Evolutionary conservation across 768 basidiomycete species (phyloP), one percentile per base, ranked within the genome.

Genomic region (Phaeotremella fagi): DNA sequence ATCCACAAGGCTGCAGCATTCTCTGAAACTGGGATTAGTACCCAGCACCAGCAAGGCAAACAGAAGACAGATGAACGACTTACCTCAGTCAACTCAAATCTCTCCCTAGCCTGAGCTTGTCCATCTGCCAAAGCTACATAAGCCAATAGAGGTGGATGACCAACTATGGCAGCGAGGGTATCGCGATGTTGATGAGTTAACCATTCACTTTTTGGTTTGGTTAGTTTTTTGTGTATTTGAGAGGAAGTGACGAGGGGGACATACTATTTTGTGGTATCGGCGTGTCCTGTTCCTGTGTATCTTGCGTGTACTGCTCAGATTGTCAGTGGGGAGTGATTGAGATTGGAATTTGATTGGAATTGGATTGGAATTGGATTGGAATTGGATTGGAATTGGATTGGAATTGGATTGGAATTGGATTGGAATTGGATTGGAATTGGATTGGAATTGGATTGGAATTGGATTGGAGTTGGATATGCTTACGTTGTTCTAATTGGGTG

Each of bases 31-130:
- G n/a, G n/a, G n/a, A n/a, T n/a, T n/a, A n/a, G n/a, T n/a, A n/a
- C n/a, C n/a, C n/a, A n/a, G n/a, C n/a, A n/a, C n/a, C n/a, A n/a
- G n/a, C n/a, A n/a, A n/a, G n/a, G n/a, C n/a, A n/a, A n/a, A n/a
- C n/a, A n/a, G n/a, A n/a, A n/a, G n/a, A n/a, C n/a, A n/a, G n/a
- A n/a, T n/a, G 36, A 57, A 59, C 28, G 11, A 61, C 77, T 54
- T 54, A 92, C 94, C 86, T 98, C 92, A 0, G 88, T 85, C 85
- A 95, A 86, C 77, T 99, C 94, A 69, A 95, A 97, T 70, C 83
- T 90, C 2, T 85, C 79, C 37, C 95, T 78, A 7, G 88, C 95
- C 50, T 85, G 82, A n/a, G 88, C 80, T 74, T 97, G 91, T 2
- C 90, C 90, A 60, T 99, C 94, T 14, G 92, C 92, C 65, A 98